These are phyloP conservation scores for Gossypium thurberi DNA, from an alignment of 345 rosid species.

Conservation along the genomic window DNA sequence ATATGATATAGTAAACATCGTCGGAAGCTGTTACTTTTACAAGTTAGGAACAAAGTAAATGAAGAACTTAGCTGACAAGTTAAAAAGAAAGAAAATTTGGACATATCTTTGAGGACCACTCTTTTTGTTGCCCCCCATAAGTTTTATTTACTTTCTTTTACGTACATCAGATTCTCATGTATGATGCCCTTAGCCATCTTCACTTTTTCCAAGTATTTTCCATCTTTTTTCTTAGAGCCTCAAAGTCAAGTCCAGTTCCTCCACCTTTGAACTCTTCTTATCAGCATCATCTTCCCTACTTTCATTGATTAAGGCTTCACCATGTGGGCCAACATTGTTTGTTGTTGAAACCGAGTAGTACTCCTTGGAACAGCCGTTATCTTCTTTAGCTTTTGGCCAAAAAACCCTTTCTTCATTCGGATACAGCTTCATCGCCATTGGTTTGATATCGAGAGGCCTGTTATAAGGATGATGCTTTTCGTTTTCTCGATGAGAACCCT, in stretches of 20 bases:
- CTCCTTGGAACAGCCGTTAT: neutral
- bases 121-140: neutral
- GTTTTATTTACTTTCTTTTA: neutral
- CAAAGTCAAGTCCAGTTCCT: slow-evolving; percentile 2
- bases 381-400: neutral
- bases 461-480: neutral
- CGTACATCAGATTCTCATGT: neutral
- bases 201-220: neutral
- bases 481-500: neutral
- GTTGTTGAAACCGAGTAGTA: neutral
- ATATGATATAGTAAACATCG: neutral
- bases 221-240: neutral
- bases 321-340: too few species aligned
- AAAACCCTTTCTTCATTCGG: neutral
- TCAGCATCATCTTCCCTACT: neutral
- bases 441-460: too few species aligned
- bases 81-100: neutral
- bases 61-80: neutral
- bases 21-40: neutral
- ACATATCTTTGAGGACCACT: neutral
- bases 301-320: too few species aligned
- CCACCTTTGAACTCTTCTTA: neutral
- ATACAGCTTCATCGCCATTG: neutral
- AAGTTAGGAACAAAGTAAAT: too few species aligned
- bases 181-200: neutral